Base-by-base conservation (phyloP, 495 filamentous ascomycete species). In the Patellaria atrata region DNA sequence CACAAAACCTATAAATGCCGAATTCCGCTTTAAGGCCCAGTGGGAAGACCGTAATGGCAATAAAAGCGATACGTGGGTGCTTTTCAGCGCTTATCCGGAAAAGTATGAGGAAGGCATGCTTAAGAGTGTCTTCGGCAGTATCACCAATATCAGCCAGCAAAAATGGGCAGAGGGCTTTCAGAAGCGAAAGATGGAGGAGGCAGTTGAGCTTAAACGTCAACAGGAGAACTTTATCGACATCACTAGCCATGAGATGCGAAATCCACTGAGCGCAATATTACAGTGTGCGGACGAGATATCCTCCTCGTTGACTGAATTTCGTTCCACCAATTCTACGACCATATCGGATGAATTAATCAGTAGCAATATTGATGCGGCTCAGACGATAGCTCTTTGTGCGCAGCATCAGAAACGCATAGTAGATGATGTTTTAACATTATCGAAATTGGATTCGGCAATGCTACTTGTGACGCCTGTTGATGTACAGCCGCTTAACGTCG, bases 221-320 rank as follows among this genome's bases (percentile, higher is more conserved):
- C 57, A 62, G 33, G 57, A 87, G 48, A 84, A 83, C 40, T 91
- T 87, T 53, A 86, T 89, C 47, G 82, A 87, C 52, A 87, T 84
- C 42, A 85, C 79, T 5, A 82, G 77, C 41, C 82, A 92, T 46
- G 82, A 92, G 48, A 82, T 89, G 63, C 70, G 82, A 6, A 92
- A 89, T 41, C 83, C 83, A 1, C 62, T 89, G 6, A 78, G 71
- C 27, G 82, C 82, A 5, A 82, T 87, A 28, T 55, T 86, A 22
- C 80, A 86, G 54, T 85, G 79, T 49, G 73, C 76, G 3, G 82
- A 89, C 45, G 79, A 85, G 52, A 84, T 87, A 19, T 49, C 65
- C 5, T 67, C 59, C 0, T 59, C 64, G 9, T 45, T 82, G 12
- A 53, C 50, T 27, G 59, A 59, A 8, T 64, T 63, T 42, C 55